Evolutionary conservation across 768 basidiomycete genomes (phyloP).

Genomic region (Pulveroboletus sp.): DNA sequence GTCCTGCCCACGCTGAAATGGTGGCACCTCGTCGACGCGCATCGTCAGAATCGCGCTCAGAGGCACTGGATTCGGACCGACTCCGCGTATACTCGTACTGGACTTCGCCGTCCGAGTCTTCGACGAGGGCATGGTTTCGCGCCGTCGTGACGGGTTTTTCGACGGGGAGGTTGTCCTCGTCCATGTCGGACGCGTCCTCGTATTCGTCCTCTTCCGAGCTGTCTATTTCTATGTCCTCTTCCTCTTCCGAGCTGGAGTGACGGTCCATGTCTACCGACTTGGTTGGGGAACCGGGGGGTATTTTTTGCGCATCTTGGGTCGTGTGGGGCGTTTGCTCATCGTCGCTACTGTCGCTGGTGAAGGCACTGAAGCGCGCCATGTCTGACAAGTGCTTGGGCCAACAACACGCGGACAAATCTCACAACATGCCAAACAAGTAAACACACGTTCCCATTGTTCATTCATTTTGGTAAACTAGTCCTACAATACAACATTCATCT

Average conservation of each 20-base stretch:
- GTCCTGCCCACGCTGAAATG: slow-evolving; percentile 68
- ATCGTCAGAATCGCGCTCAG: slow-evolving; percentile 20
- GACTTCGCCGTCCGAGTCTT: slow-evolving; percentile 53
- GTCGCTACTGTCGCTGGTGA: slow-evolving; percentile 53
- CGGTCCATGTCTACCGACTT: slow-evolving; percentile 32
- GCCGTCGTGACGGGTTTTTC: slow-evolving; percentile 20
- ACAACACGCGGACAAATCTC: slow-evolving; percentile 17
- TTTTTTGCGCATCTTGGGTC: slow-evolving; percentile 24
- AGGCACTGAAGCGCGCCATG: slow-evolving; percentile 71
- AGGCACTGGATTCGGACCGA: slow-evolving; percentile 30
- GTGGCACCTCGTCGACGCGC: slow-evolving; percentile 37
- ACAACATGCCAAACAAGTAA: slow-evolving; percentile 29
- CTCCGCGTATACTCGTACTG: slow-evolving; percentile 41
- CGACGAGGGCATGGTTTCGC: slow-evolving; percentile 45
- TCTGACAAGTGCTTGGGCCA: slow-evolving; percentile 10
- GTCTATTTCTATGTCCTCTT: slow-evolving; percentile 29
- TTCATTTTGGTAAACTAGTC: neutral
- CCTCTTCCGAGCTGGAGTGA: slow-evolving; percentile 27
- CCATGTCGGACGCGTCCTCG: slow-evolving; percentile 43
- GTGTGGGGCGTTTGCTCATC: slow-evolving; percentile 42
- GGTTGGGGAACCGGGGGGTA: slow-evolving; percentile 10
- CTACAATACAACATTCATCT: neutral
- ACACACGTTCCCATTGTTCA: slow-evolving; percentile 5
- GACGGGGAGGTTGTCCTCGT: slow-evolving; percentile 46
- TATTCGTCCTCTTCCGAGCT: slow-evolving; percentile 37